Evolutionary conservation across 2,329 filamentous ascomycete species (phyloP), one percentile per base, ranked within the genome.

Genomic region (Raffaelea albimanens): DNA sequence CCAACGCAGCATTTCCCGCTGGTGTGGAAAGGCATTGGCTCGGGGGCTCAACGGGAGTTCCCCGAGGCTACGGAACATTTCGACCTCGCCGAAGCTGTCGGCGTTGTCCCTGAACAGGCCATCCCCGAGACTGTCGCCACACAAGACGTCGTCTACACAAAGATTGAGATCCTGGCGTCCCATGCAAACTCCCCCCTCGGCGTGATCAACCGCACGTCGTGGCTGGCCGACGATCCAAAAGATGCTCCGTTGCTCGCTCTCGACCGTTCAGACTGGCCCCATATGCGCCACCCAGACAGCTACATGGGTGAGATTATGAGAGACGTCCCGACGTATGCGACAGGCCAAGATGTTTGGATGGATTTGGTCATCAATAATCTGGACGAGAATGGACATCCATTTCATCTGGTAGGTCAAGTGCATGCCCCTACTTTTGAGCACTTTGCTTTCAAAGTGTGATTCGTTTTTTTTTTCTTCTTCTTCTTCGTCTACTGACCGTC

Each of bases 291-390:
- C 9, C 31, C 40, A 3, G 36, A 19, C 8, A 25, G 43, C 1
- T 23, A 44, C 13, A 43, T 49, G 11, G 48, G 14, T 1, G 46
- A 47, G 40, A 45, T 54, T 13, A 18, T 47, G 48, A 21, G 48
- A 34, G 42, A 49, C 42, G 23, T 48, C 43, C 48, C 53, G 42
- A 43, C 48, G 51, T 47, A 18, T 52, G 19, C 44, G 41, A 20
- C 25, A n/a, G 40, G 40, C 18, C n/a, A 20, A 2, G 23, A 21
- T 16, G 13, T 10, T 10, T 47, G 44, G 44, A 75, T 90, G 19
- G 81, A 90, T 58, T 73, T 90, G 41, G 66, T 87, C n/a, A 68
- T 90, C n/a, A 52, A 52, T 43, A 52, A 52, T 22, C 25, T 50
- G 20, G 50, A 52, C 40, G 50, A 48, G 2, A 44, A 21, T 8